These are phyloP conservation scores for Corymbia maculata DNA, from an alignment of 345 rosid genomes.

Conservation along the genomic window DNA sequence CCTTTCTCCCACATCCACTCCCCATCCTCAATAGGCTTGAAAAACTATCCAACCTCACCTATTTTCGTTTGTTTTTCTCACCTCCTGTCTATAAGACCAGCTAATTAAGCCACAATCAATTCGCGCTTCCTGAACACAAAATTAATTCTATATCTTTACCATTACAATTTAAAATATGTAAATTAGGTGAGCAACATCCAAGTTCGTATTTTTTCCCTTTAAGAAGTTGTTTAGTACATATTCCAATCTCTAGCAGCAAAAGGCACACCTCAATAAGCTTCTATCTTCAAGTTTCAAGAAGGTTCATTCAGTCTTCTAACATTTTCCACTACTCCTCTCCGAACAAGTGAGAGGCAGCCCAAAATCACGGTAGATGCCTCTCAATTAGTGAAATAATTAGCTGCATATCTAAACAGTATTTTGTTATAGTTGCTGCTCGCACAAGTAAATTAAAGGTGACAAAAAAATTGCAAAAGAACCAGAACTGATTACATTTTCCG, in stretches of 20 bases:
- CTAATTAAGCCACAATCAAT: neutral
- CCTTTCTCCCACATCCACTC: neutral
- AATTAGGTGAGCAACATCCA: neutral
- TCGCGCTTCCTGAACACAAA: neutral
- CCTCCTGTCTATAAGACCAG: neutral
- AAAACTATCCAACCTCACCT: neutral
- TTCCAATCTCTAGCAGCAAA: neutral
- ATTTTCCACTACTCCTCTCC: neutral
- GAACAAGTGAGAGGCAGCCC: neutral
- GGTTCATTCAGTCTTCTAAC: neutral
- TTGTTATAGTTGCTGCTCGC: neutral
- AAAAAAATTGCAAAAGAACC: neutral
- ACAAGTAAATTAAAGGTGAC: neutral
- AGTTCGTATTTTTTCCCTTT: neutral
- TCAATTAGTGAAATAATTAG: neutral
- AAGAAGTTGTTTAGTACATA: neutral
- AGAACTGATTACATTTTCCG: neutral
- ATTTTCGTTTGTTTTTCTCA: neutral
- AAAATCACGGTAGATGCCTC: neutral
- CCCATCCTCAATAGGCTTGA: neutral
- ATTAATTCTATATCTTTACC: neutral
- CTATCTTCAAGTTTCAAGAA: neutral
- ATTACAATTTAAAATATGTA: neutral
- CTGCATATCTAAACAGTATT: neutral
- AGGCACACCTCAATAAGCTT: neutral